Conservation (phyloP, 2,329 filamentous ascomycete genomes). For the Phialocephala subalpina region DNA sequence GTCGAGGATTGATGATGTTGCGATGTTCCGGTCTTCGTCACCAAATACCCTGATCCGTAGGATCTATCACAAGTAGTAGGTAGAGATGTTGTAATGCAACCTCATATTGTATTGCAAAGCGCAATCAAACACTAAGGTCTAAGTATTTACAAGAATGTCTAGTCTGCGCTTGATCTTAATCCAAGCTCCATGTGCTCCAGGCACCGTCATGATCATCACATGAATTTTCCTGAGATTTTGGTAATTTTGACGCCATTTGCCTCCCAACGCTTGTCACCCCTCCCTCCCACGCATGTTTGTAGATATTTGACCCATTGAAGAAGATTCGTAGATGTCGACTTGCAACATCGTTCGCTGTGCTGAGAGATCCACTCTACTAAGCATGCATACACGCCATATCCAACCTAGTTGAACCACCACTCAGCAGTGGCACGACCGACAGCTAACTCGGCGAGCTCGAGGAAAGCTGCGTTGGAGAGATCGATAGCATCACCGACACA, state of each 20-base stretch:
- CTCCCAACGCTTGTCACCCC: constrained; percentile 15
- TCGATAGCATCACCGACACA: constrained; percentile 67
- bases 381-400: constrained; percentile 23
- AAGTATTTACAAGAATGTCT: constrained; percentile 39
- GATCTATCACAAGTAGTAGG: too few relatives aligned
- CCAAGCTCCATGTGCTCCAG: constrained; percentile 27
- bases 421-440: constrained; percentile 51
- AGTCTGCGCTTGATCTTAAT: constrained; percentile 15
- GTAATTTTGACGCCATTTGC: constrained; percentile 21
- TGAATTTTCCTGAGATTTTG: constrained; percentile 14
- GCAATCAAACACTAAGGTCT: constrained; percentile 36
- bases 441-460: constrained; percentile 55
- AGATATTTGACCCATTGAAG: constrained; percentile 29
- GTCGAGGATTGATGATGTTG: too few relatives aligned
- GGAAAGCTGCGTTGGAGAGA: constrained; percentile 63
- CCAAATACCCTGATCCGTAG: too few relatives aligned
- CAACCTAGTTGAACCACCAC: constrained; percentile 56
- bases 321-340: constrained; percentile 40
- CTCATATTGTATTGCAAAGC: constrained; percentile 22
- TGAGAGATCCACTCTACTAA: constrained; percentile 43
- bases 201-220: constrained; percentile 29
- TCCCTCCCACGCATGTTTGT: constrained; percentile 17
- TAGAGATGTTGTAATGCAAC: not conserved
- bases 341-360: constrained; percentile 34
- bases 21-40: too few relatives aligned